Conservation (phyloP, 441 rosid genomes). For the Brassica balearica region DNA sequence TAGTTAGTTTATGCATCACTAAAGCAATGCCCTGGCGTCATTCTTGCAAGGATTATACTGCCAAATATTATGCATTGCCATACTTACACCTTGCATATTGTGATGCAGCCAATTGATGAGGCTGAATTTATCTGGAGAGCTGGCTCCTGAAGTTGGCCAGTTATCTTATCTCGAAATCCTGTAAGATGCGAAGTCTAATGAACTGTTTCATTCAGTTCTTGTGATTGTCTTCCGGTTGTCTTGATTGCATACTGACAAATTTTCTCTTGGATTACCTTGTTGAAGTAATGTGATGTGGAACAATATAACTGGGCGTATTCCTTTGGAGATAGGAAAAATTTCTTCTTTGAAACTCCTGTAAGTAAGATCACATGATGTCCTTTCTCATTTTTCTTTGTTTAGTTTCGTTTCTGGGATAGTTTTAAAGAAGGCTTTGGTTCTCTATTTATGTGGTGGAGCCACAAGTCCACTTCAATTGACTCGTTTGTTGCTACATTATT, state of each 20-base stretch:
- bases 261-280: constrained; percentile 16
- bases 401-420: constrained; percentile 15
- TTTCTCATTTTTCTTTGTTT: constrained; percentile 2
- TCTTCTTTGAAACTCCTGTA: constrained; percentile 71
- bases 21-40: neutral
- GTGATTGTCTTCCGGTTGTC: constrained; percentile 19
- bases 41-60: neutral
- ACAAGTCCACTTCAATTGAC: neutral
- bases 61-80: constrained; percentile 13
- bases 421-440: neutral
- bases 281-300: constrained; percentile 95
- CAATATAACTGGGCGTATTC: constrained; percentile 73
- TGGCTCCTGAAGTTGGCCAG: constrained; percentile 76
- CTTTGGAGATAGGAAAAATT: constrained; percentile 81
- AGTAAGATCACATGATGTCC: constrained; percentile 45
- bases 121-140: constrained; percentile 81
- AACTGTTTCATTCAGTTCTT: constrained; percentile 21
- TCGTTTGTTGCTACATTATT: constrained; percentile 19
- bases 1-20: constrained; percentile 32
- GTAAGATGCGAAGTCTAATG: constrained; percentile 53
- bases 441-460: constrained; percentile 9
- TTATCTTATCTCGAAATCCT: constrained; percentile 63
- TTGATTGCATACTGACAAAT: constrained; percentile 15
- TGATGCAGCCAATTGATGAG: constrained; percentile 72
- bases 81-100: constrained; percentile 17